Percentiles rank a stretch among this genome's conserved stretches.
Conservation (phyloP, 2,329 filamentous ascomycete species). For the Neocatenulostroma microsporum region DNA sequence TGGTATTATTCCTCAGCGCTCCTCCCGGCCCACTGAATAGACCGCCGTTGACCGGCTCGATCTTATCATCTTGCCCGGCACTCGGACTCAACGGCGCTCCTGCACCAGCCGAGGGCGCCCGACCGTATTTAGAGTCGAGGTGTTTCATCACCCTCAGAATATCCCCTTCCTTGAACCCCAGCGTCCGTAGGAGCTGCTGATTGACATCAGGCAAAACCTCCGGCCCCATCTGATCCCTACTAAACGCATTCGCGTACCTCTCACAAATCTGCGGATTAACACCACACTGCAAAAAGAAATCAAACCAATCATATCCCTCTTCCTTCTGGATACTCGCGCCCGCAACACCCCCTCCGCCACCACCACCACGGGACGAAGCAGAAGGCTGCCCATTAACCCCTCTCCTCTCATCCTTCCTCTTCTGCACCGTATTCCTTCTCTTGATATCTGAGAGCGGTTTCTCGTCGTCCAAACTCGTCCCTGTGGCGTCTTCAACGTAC, state of each 20-base stretch:
- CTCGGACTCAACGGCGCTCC: constrained; percentile 5
- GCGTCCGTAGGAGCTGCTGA: constrained; percentile 68
- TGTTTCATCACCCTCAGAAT: constrained; percentile 91
- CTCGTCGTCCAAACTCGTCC: constrained; percentile 80
- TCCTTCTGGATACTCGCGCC: constrained; percentile 61
- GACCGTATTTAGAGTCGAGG: constrained; percentile 71
- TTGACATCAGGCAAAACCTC: constrained; percentile 86
- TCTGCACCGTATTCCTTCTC: constrained; percentile 39
- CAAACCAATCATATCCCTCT: constrained; percentile 94
- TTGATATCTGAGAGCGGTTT: constrained; percentile 83
- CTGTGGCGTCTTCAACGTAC: constrained; percentile 84
- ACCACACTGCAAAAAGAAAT: constrained; percentile 91
- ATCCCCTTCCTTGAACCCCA: constrained; percentile 93
- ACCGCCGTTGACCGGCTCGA: constrained; percentile 46
- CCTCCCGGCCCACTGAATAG: constrained; percentile 93
- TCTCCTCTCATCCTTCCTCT: constrained; percentile 40
- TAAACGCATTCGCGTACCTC: constrained; percentile 82
- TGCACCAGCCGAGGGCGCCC: constrained; percentile 53
- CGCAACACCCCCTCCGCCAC: constrained; percentile 29
- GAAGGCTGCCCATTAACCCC: constrained; percentile 9
- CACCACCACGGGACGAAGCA: background rate
- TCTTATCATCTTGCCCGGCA: constrained; percentile 7
- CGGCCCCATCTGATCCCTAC: constrained; percentile 91
- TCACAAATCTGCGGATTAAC: constrained; percentile 90
- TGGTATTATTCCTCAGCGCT: constrained; percentile 83